Conservation (phyloP, 164 flowering plant species). For the Buxus sempervirens region DNA sequence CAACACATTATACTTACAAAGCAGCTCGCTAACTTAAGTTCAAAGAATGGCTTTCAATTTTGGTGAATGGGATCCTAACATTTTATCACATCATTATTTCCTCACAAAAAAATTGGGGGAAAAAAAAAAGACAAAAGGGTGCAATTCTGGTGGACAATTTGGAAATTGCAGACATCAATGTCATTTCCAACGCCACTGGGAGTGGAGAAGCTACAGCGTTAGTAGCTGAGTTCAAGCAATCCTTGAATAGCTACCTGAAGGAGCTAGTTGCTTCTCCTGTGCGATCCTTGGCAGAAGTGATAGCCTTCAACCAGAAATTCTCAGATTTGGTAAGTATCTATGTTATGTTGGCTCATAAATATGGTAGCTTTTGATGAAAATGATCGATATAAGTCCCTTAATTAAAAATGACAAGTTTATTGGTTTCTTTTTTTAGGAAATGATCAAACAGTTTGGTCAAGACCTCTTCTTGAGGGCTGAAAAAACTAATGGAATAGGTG, state of each 20-base stretch:
- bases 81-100: no score
- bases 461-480: constrained; percentile 23
- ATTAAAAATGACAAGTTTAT: neutral
- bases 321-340: constrained; percentile 30
- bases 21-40: no score
- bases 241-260: constrained; percentile 38
- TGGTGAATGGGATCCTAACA: neutral
- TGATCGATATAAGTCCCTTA: neutral
- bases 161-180: constrained; percentile 29
- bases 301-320: constrained; percentile 47
- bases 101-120: no score
- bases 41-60: neutral
- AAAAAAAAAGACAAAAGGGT: constrained; percentile 25
- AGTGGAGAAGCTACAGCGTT: constrained; percentile 34
- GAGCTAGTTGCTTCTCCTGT: constrained; percentile 52
- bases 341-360: neutral
- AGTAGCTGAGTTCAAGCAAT: constrained; percentile 51
- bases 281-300: constrained; percentile 47
- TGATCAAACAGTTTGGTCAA: constrained; percentile 26
- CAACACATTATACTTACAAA: neutral
- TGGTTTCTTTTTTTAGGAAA: constrained; percentile 30
- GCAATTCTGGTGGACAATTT: constrained; percentile 46
- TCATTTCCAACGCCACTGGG: constrained; percentile 10
- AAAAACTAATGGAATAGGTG: constrained; percentile 22
- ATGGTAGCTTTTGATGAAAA: neutral